These are phyloP conservation scores for Paxillus ammoniavirescens DNA, from an alignment of 768 basidiomycete species.

Conservation along the genomic window DNA sequence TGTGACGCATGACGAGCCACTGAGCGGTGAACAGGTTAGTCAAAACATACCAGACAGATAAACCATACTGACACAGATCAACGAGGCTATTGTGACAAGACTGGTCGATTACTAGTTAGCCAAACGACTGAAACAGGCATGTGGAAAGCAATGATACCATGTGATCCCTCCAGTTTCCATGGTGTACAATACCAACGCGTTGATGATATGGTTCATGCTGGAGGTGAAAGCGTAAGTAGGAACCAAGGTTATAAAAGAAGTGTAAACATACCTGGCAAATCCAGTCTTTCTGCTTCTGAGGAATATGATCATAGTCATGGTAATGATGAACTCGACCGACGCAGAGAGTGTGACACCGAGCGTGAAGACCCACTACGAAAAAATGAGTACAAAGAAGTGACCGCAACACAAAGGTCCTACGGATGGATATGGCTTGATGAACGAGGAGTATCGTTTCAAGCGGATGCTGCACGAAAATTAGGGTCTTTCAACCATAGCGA, in stretches of 20 bases:
- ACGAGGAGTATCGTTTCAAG: constrained; percentile 27
- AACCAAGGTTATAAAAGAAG: not conserved
- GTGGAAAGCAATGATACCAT: constrained; percentile 24
- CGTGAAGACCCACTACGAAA: constrained; percentile 30
- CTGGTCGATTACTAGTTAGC: constrained; percentile 11
- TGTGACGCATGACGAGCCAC: constrained; percentile 35
- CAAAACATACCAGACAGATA: not conserved
- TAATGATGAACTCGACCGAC: constrained; percentile 34
- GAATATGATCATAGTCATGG: constrained; percentile 29
- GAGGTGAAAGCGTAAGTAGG: not conserved
- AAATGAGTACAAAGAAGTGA: not conserved
- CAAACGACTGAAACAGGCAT: not conserved
- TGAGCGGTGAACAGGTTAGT: constrained; percentile 1
- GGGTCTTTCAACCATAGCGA: not conserved
- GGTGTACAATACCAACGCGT: constrained; percentile 48
- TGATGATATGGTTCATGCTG: constrained; percentile 50
- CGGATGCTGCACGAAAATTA: constrained; percentile 15
- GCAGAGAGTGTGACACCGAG: constrained; percentile 31
- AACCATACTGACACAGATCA: constrained; percentile 28
- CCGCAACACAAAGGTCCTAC: constrained; percentile 6
- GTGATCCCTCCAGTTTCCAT: constrained; percentile 54
- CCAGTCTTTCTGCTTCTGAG: constrained; percentile 31
- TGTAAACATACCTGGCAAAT: constrained; percentile 22
- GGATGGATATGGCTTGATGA: constrained; percentile 31
- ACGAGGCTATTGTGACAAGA: constrained; percentile 31